A percentile compares a stretch with the other conserved stretches of the same genome.
These are phyloP conservation scores for Vigna mungo DNA, from an alignment of 306 rosid genomes.

Conservation along the genomic window DNA sequence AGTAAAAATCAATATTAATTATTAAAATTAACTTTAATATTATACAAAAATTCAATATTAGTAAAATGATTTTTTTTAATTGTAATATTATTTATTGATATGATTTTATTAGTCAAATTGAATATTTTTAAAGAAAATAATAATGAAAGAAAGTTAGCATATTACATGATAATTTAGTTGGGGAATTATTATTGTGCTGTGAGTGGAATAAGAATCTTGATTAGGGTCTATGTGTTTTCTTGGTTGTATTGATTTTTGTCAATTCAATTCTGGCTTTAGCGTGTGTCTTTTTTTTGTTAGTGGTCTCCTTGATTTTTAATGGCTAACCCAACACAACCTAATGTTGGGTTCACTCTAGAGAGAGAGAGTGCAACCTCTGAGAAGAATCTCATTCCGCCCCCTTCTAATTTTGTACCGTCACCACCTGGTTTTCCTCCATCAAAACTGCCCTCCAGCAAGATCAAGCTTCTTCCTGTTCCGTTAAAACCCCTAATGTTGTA, in stretches of 20 bases:
- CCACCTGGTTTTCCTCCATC: conserved; percentile 66
- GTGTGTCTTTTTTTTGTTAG: conserved; percentile 30
- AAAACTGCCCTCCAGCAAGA: conserved; percentile 69
- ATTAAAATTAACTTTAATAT: no score
- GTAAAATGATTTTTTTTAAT: no score
- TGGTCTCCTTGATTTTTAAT: conserved; percentile 48
- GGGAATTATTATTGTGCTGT: conserved; percentile 25
- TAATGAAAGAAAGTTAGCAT: no score
- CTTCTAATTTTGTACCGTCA: conserved; percentile 53
- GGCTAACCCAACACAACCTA: conserved; percentile 76
- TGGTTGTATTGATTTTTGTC: conserved; percentile 35
- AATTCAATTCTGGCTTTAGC: conserved; percentile 17
- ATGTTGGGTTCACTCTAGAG: conserved; percentile 66
- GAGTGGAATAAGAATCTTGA: conserved; percentile 44
- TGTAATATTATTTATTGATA: no score
- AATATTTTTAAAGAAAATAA: no score
- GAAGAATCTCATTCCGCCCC: conserved; percentile 54
- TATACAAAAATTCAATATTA: no score
- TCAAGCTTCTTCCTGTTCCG: conserved; percentile 63
- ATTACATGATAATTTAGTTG: neutral
- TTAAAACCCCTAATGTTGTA: conserved; percentile 49
- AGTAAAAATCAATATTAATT: no score
- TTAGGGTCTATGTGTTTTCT: conserved; percentile 37
- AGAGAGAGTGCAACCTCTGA: conserved; percentile 54
- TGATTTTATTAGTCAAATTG: no score